Conservation (phyloP, 2,329 filamentous ascomycete genomes). For the Aspergillus novoparasiticus region DNA sequence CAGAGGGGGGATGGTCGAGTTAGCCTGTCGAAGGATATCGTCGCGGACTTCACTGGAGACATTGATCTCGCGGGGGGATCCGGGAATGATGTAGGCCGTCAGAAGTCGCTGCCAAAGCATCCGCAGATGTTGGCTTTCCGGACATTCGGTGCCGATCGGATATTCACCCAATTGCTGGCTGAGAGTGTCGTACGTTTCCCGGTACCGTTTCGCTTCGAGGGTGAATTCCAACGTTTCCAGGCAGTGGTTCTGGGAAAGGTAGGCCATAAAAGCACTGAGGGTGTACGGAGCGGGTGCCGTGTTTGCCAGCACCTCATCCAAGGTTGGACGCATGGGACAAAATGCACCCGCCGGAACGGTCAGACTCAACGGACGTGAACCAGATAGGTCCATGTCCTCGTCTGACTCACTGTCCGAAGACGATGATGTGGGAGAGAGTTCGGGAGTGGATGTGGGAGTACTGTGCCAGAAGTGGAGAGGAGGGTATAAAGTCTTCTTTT, state of each 20-base stretch:
- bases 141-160: slow-evolving; percentile 53
- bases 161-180: slow-evolving; percentile 53
- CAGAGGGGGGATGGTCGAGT: slow-evolving; percentile 63
- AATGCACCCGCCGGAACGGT: slow-evolving; percentile 42
- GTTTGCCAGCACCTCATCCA: slow-evolving; percentile 87
- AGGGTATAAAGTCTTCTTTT: slow-evolving; percentile 39
- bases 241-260: slow-evolving; percentile 95
- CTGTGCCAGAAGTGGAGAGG: slow-evolving; percentile 40
- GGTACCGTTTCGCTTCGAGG: slow-evolving; percentile 87
- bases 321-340: slow-evolving; percentile 63
- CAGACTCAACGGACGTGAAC: slow-evolving; percentile 48
- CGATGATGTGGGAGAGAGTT: slow-evolving; percentile 44
- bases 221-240: slow-evolving; percentile 96
- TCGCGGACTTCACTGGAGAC: slow-evolving; percentile 84
- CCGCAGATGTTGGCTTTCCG: slow-evolving; percentile 69
- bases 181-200: slow-evolving; percentile 64
- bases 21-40: slow-evolving; percentile 67
- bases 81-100: slow-evolving; percentile 85
- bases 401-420: slow-evolving; percentile 47
- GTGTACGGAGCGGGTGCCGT: slow-evolving; percentile 86
- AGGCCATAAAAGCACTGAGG: slow-evolving; percentile 90
- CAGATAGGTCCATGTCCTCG: slow-evolving; percentile 46
- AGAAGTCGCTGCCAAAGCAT: slow-evolving; percentile 86
- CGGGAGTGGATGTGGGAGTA: slow-evolving; percentile 49
- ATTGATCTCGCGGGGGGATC: slow-evolving; percentile 85